Evolutionary conservation across 2,329 filamentous ascomycete species (phyloP), one percentile per base, ranked within the genome.

Genomic region (Coniochaeta hoffmannii): DNA sequence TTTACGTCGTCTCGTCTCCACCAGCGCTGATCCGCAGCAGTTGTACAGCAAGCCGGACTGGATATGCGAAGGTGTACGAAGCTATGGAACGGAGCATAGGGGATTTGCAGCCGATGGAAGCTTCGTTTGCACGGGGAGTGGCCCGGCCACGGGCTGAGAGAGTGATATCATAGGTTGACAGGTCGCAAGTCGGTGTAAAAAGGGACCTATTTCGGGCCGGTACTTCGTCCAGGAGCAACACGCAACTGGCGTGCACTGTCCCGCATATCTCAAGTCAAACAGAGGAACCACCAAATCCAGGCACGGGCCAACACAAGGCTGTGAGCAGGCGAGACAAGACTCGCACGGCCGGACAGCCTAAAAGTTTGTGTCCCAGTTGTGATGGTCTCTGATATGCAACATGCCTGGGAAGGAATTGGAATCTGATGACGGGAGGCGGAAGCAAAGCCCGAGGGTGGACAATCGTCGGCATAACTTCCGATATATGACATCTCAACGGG

Each of bases 221-320:
- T 22, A 5, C 36, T 11, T 28, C 15, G 22, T 24, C 24, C 22
- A 26, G 41, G 15, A 46, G 41, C 41, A 22, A 15, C 41, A 28
- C 10, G 24, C 41, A 46, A 26, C 7, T 28, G 11, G 41, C 41
- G 26, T 46, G 19, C 24, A 22, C 24, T 46, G 41, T 46, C 41
- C n/a, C 32, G 49, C 49, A 51, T 51, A 51, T 51, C 31, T 51
- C 28, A 34, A 32, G 49, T 51, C 31, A 34, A 34, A 51, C 49
- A 51, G 49, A 51, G 26, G 26, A 28, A 51, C 22, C 49, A 51
- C 30, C 12, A 24, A 31, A 34, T 24, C 49, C 49, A 51, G 49
- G 49, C 19, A 51, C 49, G 24, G 49, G 2, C 19, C 49, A 34
- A 11, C 28, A 19, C 9, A 31, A n/a, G 28, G n/a, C n/a, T n/a